Conservation (phyloP, 345 rosid genomes). For the Salix brachista region DNA sequence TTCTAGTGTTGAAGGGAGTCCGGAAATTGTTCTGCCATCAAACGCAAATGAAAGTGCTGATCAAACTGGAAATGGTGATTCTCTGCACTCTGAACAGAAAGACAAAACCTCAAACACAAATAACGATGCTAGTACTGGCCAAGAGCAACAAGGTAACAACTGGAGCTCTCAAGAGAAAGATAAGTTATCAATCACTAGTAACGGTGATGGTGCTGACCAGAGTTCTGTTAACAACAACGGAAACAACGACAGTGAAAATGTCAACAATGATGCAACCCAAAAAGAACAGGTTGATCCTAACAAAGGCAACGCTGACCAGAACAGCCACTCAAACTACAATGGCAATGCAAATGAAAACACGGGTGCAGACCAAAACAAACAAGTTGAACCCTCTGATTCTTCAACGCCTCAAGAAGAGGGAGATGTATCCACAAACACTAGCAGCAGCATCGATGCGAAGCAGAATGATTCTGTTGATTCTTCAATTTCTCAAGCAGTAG, state of each 20-base stretch:
- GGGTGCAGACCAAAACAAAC: constrained; percentile 25
- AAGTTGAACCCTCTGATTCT: constrained; percentile 19
- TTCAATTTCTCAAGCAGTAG: constrained; percentile 40
- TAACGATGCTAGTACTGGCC: constrained; percentile 19
- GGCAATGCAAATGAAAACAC: constrained; percentile 11
- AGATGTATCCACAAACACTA: constrained; percentile 23
- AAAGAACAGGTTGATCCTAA: constrained; percentile 21
- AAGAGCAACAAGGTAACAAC: constrained; percentile 18
- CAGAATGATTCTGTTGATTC: constrained; percentile 22
- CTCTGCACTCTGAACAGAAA: constrained; percentile 27
- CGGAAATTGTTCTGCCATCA: constrained; percentile 24
- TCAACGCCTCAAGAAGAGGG: constrained; percentile 31
- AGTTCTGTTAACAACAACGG: background rate
- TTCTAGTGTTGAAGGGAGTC: constrained; percentile 22
- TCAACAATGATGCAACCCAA: constrained; percentile 27
- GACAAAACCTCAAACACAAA: constrained; percentile 15
- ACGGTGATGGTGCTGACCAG: background rate
- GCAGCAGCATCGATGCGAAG: constrained; percentile 18
- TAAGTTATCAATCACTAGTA: constrained; percentile 5
- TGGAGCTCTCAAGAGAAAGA: constrained; percentile 20
- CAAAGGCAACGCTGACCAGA: constrained; percentile 19
- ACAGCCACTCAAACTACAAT: background rate
- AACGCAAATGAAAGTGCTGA: constrained; percentile 27
- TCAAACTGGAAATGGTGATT: constrained; percentile 22
- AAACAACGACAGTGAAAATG: background rate